phyloP scores from a whole-genome alignment of 768 basidiomycete species.

The Serendipita sp. region DNA sequence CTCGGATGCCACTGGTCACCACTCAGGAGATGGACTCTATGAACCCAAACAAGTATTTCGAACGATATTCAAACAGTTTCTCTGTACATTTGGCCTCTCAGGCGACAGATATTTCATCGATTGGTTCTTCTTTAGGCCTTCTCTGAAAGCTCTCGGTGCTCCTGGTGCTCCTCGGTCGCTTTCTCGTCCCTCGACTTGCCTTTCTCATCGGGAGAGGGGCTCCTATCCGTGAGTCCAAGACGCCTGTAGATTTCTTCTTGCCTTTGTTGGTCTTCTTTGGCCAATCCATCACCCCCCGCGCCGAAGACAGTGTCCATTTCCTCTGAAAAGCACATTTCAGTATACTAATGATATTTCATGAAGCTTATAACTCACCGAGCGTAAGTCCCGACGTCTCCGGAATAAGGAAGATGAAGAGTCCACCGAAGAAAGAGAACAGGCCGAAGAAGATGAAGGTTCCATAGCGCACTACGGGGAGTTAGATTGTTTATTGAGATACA shows the following conservation, averaged over 20 bases:
- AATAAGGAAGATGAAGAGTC: constrained; percentile 43
- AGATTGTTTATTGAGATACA: neutral
- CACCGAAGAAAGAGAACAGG: constrained; percentile 52
- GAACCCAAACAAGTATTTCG: too few species aligned
- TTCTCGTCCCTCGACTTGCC: neutral
- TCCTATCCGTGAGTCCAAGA: constrained; percentile 35
- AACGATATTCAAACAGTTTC: too few species aligned
- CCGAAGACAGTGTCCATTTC: constrained; percentile 80
- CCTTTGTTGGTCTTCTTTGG: constrained; percentile 37
- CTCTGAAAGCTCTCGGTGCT: neutral
- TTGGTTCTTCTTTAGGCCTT: too few species aligned
- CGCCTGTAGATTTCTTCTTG: constrained; percentile 38
- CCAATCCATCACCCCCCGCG: constrained; percentile 37
- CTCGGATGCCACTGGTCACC: too few species aligned
- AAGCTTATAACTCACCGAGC: constrained; percentile 18
- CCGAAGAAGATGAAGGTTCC: constrained; percentile 70
- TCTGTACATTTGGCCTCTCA: too few species aligned
- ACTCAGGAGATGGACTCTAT: too few species aligned
- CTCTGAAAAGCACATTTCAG: constrained; percentile 22
- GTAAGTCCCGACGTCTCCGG: constrained; percentile 75
- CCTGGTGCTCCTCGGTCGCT: neutral
- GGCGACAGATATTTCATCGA: too few species aligned
- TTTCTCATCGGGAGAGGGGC: neutral
- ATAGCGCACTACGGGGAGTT: constrained; percentile 27
- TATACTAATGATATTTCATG: neutral